Percentiles rank a stretch among this genome's conserved stretches.
Conservation (phyloP, 495 filamentous ascomycete genomes). For the Lasiosphaeris hirsuta region DNA sequence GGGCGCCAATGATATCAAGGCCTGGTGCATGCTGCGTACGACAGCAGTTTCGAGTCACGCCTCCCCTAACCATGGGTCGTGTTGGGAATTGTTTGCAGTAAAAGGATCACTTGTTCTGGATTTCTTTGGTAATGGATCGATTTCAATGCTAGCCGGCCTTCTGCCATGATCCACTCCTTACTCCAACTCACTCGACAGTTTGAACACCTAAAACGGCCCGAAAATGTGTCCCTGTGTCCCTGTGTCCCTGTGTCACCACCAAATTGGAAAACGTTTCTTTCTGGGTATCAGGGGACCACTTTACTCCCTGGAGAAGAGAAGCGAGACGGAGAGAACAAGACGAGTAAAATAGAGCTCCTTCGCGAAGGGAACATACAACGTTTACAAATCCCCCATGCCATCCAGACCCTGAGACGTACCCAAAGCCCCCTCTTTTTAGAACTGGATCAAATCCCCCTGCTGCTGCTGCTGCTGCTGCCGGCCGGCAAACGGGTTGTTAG, state of each 20-base stretch:
- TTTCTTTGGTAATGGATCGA: too few relatives aligned
- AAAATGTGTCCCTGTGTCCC: too few relatives aligned
- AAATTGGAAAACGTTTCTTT: neutral
- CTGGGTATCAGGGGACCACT: neutral
- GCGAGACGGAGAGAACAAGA: neutral
- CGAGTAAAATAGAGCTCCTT: constrained; percentile 10
- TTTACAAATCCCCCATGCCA: constrained; percentile 6
- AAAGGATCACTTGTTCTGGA: too few relatives aligned
- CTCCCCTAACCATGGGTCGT: too few relatives aligned
- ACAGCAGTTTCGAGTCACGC: too few relatives aligned
- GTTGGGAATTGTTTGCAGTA: too few relatives aligned
- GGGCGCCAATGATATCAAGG: too few relatives aligned
- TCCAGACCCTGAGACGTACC: neutral
- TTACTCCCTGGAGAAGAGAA: neutral
- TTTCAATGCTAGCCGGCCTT: too few relatives aligned
- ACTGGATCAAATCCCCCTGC: constrained; percentile 87
- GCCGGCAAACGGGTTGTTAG: constrained; percentile 72
- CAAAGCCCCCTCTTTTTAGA: constrained; percentile 45
- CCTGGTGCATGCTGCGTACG: too few relatives aligned
- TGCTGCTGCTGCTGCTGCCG: constrained; percentile 64
- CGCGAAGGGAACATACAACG: constrained; percentile 11
- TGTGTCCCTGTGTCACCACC: neutral
- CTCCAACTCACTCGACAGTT: too few relatives aligned
- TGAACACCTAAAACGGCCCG: too few relatives aligned
- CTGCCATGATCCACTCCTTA: too few relatives aligned